phyloP scores from a whole-genome alignment of 2,329 filamentous ascomycete species.

The Aspergillus pseudoterreus region DNA sequence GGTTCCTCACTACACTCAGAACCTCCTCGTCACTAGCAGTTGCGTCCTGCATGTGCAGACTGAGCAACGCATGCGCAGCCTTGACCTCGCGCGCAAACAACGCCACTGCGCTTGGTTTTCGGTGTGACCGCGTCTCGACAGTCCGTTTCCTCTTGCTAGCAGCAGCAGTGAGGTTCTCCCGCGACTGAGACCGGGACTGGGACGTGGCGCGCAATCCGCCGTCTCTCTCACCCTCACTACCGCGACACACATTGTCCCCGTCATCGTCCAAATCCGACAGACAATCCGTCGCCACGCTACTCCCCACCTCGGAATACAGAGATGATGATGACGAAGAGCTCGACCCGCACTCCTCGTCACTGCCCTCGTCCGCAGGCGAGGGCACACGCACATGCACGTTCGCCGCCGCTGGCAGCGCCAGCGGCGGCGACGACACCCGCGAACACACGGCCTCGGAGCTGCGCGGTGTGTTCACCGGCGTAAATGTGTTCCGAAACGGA shows the following conservation, averaged over 20 bases:
- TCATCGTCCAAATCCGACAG: constrained; percentile 9
- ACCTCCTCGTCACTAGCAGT: constrained; percentile 14
- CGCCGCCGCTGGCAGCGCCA: background rate
- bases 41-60: constrained; percentile 31
- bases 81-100: constrained; percentile 31
- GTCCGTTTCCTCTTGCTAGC: no score
- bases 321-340: background rate
- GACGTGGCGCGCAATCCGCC: background rate
- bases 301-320: constrained; percentile 2
- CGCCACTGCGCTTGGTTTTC: background rate
- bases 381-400: no score
- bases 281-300: constrained; percentile 12
- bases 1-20: background rate
- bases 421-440: constrained; percentile 17
- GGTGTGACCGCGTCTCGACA: no score
- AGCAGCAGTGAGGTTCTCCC: no score
- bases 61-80: constrained; percentile 37
- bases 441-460: constrained; percentile 14
- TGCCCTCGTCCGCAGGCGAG: background rate
- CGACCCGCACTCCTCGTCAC: constrained; percentile 6
- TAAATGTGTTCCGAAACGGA: constrained; percentile 38
- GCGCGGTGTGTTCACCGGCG: constrained; percentile 40
- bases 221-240: background rate
- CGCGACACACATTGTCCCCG: constrained; percentile 19
- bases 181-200: background rate